Evolutionary conservation across 495 filamentous ascomycete genomes (phyloP).

Genomic region (Cercophora sp.): DNA sequence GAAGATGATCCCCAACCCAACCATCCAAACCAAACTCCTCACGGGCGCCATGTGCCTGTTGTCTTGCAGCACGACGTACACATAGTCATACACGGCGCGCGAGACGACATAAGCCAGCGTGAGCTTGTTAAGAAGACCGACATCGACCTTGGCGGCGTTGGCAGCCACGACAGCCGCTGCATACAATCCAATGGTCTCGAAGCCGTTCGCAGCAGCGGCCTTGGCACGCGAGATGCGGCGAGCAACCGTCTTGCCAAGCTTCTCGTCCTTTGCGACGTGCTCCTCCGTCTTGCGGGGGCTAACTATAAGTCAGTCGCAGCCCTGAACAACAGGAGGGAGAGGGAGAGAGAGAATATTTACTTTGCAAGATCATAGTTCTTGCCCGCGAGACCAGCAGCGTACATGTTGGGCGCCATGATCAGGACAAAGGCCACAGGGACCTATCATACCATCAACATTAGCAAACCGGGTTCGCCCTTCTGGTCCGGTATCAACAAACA

Average conservation of each 20-base stretch:
- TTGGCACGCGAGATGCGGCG: conserved; percentile 45
- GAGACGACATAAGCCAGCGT: conserved; percentile 38
- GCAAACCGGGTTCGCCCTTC: too few species aligned
- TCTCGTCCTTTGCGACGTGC: conserved; percentile 32
- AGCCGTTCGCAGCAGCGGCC: conserved; percentile 42
- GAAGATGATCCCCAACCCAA: conserved; percentile 27
- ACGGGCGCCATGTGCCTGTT: conserved; percentile 29
- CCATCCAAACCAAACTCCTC: conserved; percentile 38
- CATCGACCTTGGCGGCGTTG: conserved; percentile 35
- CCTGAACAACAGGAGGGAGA: neutral
- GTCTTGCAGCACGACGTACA: conserved; percentile 43
- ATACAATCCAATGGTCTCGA: conserved; percentile 48
- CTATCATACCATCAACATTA: too few species aligned
- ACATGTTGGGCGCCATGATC: conserved; percentile 32
- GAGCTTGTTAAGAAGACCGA: conserved; percentile 36
- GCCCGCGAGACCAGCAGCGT: conserved; percentile 34
- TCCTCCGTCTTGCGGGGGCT: conserved; percentile 28
- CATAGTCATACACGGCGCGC: conserved; percentile 41
- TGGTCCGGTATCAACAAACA: too few species aligned
- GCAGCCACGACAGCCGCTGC: conserved; percentile 49
- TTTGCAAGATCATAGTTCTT: conserved; percentile 38
- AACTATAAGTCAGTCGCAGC: neutral
- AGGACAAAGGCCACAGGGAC: conserved; percentile 46
- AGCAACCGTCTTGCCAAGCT: conserved; percentile 38
- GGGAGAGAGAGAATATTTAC: neutral